A percentile compares a stretch with the other conserved stretches of the same genome.
phyloP scores from a whole-genome alignment of 257 asterid genomes.

The Rhazya stricta region DNA sequence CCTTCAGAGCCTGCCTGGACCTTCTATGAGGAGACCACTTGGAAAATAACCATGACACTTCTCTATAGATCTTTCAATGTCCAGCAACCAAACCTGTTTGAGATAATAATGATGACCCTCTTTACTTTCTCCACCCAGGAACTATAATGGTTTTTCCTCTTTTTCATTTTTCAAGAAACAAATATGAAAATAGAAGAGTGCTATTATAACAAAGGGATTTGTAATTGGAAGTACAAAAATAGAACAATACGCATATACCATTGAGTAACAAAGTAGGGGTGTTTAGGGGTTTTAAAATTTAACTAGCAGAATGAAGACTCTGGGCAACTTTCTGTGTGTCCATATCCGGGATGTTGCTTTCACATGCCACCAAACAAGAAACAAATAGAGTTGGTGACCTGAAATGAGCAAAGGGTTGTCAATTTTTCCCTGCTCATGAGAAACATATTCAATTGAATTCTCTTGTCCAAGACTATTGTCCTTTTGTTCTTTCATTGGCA shows the following conservation, averaged over 20 bases:
- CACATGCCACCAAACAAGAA: constrained; percentile 15
- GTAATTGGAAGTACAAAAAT: no score
- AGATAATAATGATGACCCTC: constrained; percentile 6
- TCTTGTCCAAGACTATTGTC: background rate
- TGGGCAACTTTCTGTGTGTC: constrained; percentile 1
- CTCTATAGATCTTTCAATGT: background rate
- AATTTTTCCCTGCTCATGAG: constrained; percentile 3
- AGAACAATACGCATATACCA: background rate
- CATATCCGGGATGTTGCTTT: constrained; percentile 7
- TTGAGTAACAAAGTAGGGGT: background rate
- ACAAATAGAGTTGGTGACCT: constrained; percentile 9
- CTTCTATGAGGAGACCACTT: background rate
- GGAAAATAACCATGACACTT: background rate
- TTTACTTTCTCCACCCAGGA: constrained; percentile 8
- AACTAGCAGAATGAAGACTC: no score
- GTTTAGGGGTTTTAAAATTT: background rate
- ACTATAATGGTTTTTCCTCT: background rate
- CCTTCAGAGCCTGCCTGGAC: background rate
- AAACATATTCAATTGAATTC: constrained; percentile 2
- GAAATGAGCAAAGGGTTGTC: constrained; percentile 9
- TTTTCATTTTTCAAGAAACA: background rate
- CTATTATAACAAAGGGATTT: no score
- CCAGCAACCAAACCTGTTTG: no score
- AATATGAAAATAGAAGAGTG: background rate
- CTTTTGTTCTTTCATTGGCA: background rate